A percentile compares a stretch with the other conserved stretches of the same genome.
Evolutionary conservation across 495 filamentous ascomycete species (phyloP).

Genomic region (Bryoglossum gracile): DNA sequence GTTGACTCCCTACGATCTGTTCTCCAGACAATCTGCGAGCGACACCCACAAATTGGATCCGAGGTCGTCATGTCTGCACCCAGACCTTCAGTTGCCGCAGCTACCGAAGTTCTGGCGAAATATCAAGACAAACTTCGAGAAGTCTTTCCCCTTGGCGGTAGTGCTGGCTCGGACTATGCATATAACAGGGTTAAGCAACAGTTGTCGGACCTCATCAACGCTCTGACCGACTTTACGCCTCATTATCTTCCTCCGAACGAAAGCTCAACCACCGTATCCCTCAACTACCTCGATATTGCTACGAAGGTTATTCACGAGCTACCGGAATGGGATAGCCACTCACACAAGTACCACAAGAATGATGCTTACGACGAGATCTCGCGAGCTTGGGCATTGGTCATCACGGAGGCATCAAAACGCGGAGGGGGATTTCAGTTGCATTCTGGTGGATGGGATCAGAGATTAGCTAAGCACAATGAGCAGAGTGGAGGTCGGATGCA

Average conservation of each 20-base stretch:
- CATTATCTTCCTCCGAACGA: slow-evolving; percentile 93
- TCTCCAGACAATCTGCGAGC: slow-evolving; percentile 79
- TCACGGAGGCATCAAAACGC: slow-evolving; percentile 83
- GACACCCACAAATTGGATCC: slow-evolving; percentile 70
- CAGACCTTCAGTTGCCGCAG: slow-evolving; percentile 71
- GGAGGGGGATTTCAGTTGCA: slow-evolving; percentile 88
- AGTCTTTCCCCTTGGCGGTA: slow-evolving; percentile 82
- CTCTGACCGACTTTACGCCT: slow-evolving; percentile 86
- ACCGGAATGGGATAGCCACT: slow-evolving; percentile 77
- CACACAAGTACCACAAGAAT: slow-evolving; percentile 85
- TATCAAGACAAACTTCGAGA: slow-evolving; percentile 71
- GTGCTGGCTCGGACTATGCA: slow-evolving; percentile 80
- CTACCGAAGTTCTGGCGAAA: slow-evolving; percentile 67
- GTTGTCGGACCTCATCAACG: slow-evolving; percentile 74
- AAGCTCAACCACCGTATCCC: slow-evolving; percentile 64
- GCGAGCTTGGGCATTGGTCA: slow-evolving; percentile 86
- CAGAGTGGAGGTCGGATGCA: slow-evolving; percentile 77
- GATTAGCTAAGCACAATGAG: slow-evolving; percentile 79
- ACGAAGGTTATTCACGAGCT: slow-evolving; percentile 85
- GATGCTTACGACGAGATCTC: slow-evolving; percentile 94
- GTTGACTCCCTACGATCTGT: slow-evolving; percentile 72
- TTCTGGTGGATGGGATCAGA: slow-evolving; percentile 90
- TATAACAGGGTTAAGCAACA: slow-evolving; percentile 87
- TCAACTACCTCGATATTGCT: slow-evolving; percentile 80
- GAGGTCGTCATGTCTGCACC: slow-evolving; percentile 84